Base-by-base conservation (phyloP, 352 stramenopile genomes). In the Peronospora belbahrii region DNA sequence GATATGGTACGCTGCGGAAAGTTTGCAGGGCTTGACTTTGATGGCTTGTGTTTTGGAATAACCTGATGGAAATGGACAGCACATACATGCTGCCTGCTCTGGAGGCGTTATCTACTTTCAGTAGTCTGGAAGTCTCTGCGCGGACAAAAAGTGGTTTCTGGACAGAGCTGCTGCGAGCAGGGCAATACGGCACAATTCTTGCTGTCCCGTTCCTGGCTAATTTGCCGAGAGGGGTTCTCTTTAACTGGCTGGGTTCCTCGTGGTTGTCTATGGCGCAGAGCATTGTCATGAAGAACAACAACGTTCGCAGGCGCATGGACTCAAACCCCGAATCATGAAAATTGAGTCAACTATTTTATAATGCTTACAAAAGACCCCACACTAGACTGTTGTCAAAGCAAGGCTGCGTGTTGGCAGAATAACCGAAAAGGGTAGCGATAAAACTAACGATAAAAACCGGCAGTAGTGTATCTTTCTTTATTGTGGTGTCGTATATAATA, bases 1-100 rank as follows among this genome's bases (percentile, higher is more conserved):
- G 71, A 86, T 25, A 81, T 89, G 70, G 70, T 89, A 39, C 78
- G 78, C 17, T 86, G 68, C 10, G 78, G 78, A 4, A 80, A 74
- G 28, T 72, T 83, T 41, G 58, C 58, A 0, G 78, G 73, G 0
- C 59, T 90, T 4, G 69, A 88, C 2, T 74, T 60, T 5, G 78
- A 75, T 18, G 78, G 75, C 8, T 61, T 87, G 1, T 64, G 19
- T 61, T 71, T 39, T 90, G 74, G 70, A 70, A 65, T 32, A 88
- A 85, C 48, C 56, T 90, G 15, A 68, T 65, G 24, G 72, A 86
- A 38, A 56, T 64, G 14, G 78, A 90, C 18, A 66, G 62, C 33
- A 85, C 69, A 20, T 86, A 65, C 42, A 45, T 83, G 11, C 48
- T 89, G 17, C 78, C 78, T 4, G 18, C 74, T 23, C 51, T 87